Evolutionary conservation across 176 grass and related monocot genomes (phyloP).

Genomic region (Poa pratensis): DNA sequence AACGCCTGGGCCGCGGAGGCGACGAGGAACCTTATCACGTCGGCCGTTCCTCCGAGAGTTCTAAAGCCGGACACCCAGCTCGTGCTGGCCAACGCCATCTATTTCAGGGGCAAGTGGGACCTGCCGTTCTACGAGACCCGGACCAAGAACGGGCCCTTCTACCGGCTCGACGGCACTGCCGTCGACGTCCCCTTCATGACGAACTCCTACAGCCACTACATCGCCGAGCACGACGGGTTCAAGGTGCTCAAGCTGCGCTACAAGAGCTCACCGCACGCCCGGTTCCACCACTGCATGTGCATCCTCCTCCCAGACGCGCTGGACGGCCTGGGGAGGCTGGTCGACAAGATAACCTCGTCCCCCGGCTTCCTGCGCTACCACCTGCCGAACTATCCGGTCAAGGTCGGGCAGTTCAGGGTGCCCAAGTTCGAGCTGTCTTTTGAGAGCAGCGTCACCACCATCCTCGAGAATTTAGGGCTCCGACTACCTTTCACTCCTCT

Average conservation of each 20-base stretch:
- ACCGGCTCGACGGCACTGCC: background rate
- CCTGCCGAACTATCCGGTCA: background rate
- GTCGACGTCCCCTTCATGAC: conserved; percentile 7
- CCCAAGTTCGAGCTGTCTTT: background rate
- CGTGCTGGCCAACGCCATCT: conserved; percentile 8
- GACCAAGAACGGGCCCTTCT: background rate
- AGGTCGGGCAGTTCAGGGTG: background rate
- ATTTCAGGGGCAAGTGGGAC: conserved; percentile 9
- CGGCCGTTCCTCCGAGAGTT: background rate
- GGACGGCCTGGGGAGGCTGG: background rate
- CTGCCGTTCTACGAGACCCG: background rate
- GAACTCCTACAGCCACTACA: background rate
- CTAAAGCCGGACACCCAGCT: background rate
- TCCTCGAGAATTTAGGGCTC: background rate
- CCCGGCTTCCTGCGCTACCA: background rate
- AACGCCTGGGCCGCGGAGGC: background rate
- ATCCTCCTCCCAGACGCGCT: conserved; percentile 5
- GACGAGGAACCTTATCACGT: background rate
- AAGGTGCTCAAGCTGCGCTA: background rate
- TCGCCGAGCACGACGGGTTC: conserved; percentile 1
- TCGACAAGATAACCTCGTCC: background rate
- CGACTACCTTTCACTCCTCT: background rate
- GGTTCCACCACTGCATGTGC: background rate
- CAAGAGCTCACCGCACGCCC: background rate
- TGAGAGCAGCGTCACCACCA: background rate